Base-by-base conservation (phyloP, 2,329 filamentous ascomycete species). In the Nannizziopsis arthrosporioides region DNA sequence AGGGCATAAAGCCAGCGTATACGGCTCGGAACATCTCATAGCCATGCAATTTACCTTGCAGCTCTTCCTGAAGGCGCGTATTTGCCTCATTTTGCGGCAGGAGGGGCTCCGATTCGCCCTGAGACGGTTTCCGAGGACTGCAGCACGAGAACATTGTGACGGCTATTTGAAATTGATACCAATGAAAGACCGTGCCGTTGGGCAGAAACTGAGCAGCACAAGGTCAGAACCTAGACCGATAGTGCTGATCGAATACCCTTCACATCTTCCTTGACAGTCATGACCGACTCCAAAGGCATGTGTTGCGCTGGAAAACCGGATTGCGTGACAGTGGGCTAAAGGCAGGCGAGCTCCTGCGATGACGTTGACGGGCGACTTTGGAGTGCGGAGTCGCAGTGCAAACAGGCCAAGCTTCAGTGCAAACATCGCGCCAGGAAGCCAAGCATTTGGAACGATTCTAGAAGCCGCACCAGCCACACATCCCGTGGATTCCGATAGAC, bases 21-120 rank as follows among this genome's bases (percentile, higher is more conserved):
- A 95, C 64, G 47, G 90, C 90, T 46, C 85, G 78, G 22, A 88
- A 63, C 83, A 94, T 94, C 72, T 94, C 87, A 62, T 94, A 95
- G 19, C 82, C 82, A 68, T 94, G 90, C 52, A 96, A 76, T 73
- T 94, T 95, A 65, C 90, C 81, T 60, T 90, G 85, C 50, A 94
- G 75, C 58, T 80, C 74, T 42, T 80, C 75, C 73, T 94, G 85
- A 47, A 89, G 70, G 30, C 73, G 69, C 1, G 89, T 94, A 48
- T 69, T 52, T 11, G 37, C 38, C n/a, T 53, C 49, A 72, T 92
- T 92, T 58, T 81, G 82, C 50, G 88, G 85, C 42, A 94, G 79
- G 49, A 94, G 74, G 53, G 88, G 88, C 59, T 88, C 73, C 45
- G 79, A 82, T 61, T 90, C 85, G 50, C 73, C 74, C 57, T 71